Conservation (phyloP, 176 grass and related monocot genomes). For the Triticum dicoccoides region DNA sequence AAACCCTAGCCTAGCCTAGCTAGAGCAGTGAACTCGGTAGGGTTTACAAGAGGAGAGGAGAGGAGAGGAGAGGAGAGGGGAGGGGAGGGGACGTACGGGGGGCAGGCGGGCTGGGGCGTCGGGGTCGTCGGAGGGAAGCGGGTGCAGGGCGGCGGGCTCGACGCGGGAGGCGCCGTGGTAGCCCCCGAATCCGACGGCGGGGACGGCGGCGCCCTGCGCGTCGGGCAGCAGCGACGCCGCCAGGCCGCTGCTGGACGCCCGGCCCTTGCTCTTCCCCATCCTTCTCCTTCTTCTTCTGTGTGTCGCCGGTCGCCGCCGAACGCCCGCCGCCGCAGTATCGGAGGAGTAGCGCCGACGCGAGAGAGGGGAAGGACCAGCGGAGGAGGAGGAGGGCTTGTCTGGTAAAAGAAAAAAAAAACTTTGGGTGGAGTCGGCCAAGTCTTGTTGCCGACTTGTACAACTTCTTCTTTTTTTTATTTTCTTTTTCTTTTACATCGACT, state of each 20-base stretch:
- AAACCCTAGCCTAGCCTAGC: background rate
- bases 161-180: conserved; percentile 79
- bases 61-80: background rate
- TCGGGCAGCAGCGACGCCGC: conserved; percentile 64
- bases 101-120: conserved; percentile 24
- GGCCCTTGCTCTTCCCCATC: conserved; percentile 86
- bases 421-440: too few species aligned
- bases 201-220: conserved; percentile 44
- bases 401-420: too few species aligned
- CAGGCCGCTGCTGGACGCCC: conserved; percentile 75
- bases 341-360: too few species aligned
- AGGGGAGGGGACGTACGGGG: conserved; percentile 29
- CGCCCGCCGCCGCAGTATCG: too few species aligned
- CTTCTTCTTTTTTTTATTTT: too few species aligned
- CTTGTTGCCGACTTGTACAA: too few species aligned
- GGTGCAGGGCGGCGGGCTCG: conserved; percentile 35
- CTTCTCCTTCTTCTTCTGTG: background rate
- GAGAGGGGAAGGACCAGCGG: too few species aligned
- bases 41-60: background rate
- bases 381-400: too few species aligned
- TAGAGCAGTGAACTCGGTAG: background rate
- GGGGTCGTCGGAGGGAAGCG: conserved; percentile 45
- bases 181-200: conserved; percentile 75
- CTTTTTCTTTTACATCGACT: too few species aligned
- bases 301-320: background rate